Evolutionary conservation across 768 basidiomycete species (phyloP).

Genomic region (Strobilomyces dryophilus): DNA sequence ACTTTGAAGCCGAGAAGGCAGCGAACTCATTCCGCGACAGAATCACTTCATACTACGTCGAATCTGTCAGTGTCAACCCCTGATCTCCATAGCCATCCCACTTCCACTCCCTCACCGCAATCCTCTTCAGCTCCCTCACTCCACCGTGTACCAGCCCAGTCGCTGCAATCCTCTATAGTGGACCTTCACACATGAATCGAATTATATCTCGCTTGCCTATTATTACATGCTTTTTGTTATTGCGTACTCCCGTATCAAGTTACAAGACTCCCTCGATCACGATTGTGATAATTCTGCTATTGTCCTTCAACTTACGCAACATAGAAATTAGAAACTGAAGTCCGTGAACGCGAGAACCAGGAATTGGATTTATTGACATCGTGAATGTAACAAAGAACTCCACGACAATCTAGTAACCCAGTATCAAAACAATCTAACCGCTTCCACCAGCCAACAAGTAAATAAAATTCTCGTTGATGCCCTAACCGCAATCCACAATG

Average conservation of each 20-base stretch:
- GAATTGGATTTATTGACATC: constrained; percentile 7
- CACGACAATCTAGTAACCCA: constrained; percentile 7
- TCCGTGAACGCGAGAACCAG: background rate
- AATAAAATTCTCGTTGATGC: constrained; percentile 10
- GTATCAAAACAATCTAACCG: constrained; percentile 18
- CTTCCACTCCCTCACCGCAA: constrained; percentile 9
- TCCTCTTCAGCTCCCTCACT: constrained; percentile 11
- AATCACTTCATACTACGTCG: constrained; percentile 7
- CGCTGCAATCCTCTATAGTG: constrained; percentile 12
- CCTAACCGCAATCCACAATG: constrained; percentile 17
- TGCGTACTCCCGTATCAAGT: constrained; percentile 22
- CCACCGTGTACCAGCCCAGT: constrained; percentile 10
- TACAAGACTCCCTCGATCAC: constrained; percentile 2
- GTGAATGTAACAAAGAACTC: constrained; percentile 6
- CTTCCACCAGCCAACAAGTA: constrained; percentile 7
- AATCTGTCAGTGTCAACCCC: constrained; percentile 24
- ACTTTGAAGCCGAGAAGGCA: constrained; percentile 19
- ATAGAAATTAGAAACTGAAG: background rate
- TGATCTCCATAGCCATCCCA: constrained; percentile 17
- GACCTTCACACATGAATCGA: constrained; percentile 26
- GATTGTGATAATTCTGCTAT: background rate
- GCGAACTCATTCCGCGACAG: constrained; percentile 10
- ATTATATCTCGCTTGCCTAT: constrained; percentile 14
- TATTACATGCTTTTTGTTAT: constrained; percentile 20
- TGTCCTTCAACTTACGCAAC: background rate